phyloP scores from a whole-genome alignment of 2,329 filamentous ascomycete genomes.

The Talaromyces funiculosus region DNA sequence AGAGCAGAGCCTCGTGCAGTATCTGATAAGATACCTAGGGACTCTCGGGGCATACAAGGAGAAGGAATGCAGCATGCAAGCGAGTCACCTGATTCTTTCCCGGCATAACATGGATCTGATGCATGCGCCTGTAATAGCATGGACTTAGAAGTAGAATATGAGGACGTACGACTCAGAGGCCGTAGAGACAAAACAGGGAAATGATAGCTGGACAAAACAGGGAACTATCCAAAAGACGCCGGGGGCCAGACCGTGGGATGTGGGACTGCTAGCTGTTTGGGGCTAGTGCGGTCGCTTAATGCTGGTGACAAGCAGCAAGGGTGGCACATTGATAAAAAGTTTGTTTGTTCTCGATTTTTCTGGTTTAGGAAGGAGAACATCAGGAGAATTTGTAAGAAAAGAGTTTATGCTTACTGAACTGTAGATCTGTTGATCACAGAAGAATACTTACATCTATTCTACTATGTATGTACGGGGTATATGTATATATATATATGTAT shows the following conservation, averaged over 20 bases:
- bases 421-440: background rate
- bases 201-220: background rate
- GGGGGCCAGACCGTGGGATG: background rate
- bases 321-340: background rate
- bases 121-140: background rate
- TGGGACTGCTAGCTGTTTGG: background rate
- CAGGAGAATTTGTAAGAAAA: too few relatives aligned
- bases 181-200: conserved; percentile 3
- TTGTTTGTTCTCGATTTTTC: background rate
- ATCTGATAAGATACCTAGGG: background rate
- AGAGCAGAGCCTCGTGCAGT: background rate
- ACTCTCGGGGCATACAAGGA: background rate
- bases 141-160: too few relatives aligned
- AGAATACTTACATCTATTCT: too few relatives aligned
- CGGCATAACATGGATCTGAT: background rate
- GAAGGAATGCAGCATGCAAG: background rate
- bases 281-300: background rate
- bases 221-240: background rate
- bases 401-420: background rate
- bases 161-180: background rate
- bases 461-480: too few relatives aligned
- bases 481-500: too few relatives aligned
- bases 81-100: background rate
- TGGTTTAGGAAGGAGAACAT: background rate
- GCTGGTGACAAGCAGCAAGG: background rate